Percentiles rank a stretch among this genome's conserved stretches.
Evolutionary conservation across 108 stramenopile species (phyloP).

Genomic region (Ochromonas danica): DNA sequence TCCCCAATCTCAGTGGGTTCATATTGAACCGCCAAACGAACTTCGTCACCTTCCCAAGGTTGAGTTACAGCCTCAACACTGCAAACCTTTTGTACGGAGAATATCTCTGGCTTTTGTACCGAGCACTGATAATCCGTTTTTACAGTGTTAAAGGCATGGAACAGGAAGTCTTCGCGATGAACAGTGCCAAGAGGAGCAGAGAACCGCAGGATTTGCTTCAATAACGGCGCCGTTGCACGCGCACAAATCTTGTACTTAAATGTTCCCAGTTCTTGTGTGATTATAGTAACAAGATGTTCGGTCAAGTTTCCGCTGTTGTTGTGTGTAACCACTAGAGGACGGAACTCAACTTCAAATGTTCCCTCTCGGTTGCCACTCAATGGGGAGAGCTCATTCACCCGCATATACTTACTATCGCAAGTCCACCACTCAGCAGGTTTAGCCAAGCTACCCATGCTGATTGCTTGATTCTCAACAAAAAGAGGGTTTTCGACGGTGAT

Average conservation of each 20-base stretch:
- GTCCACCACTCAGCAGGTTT: conserved; percentile 47
- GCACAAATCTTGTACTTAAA: conserved; percentile 57
- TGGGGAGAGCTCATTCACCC: conserved; percentile 40
- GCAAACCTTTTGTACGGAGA: conserved; percentile 23
- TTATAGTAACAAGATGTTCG: conserved; percentile 46
- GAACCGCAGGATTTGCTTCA: conserved; percentile 48
- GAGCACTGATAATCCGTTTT: conserved; percentile 41
- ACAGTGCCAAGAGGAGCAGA: conserved; percentile 52
- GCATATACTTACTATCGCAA: conserved; percentile 46
- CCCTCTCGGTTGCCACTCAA: conserved; percentile 58
- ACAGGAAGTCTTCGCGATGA: conserved; percentile 51
- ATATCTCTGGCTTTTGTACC: conserved; percentile 45
- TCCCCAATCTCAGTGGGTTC: conserved; percentile 60
- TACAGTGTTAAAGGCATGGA: conserved; percentile 45
- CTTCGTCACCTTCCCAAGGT: conserved; percentile 58
- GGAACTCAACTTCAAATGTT: conserved; percentile 62
- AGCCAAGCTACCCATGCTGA: conserved; percentile 41
- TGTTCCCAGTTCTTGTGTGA: conserved; percentile 54
- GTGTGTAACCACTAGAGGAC: conserved; percentile 50
- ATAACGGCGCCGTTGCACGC: conserved; percentile 47
- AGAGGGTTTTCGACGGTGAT: conserved; percentile 63
- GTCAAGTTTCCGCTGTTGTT: neutral
- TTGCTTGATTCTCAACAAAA: conserved; percentile 3
- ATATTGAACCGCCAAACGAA: conserved; percentile 50
- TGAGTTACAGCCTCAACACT: conserved; percentile 5